These are phyloP conservation scores for Tolypocladium sp. DNA, from an alignment of 2,329 filamentous ascomycete species.

Conservation along the genomic window DNA sequence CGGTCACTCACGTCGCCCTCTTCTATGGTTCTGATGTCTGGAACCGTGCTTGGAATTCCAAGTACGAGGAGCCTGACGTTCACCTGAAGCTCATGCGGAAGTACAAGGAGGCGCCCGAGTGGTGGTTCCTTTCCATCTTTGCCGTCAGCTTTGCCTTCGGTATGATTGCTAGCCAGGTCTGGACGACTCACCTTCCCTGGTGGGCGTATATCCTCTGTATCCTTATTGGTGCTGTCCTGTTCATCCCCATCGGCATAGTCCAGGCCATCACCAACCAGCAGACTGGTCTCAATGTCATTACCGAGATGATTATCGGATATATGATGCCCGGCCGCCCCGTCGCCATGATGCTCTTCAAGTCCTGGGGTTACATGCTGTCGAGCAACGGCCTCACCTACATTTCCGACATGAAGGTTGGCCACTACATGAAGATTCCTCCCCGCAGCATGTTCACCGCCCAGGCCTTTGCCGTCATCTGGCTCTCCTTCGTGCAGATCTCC, in stretches of 20 bases:
- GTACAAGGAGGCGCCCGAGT: conserved; percentile 45
- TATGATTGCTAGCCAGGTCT: conserved; percentile 25
- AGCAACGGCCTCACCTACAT: conserved; percentile 37
- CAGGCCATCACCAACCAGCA: conserved; percentile 40
- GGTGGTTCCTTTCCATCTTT: conserved; percentile 45
- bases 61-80: conserved; percentile 36
- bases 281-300: conserved; percentile 38
- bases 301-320: conserved; percentile 39
- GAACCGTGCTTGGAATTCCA: conserved; percentile 18
- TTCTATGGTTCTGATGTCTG: conserved; percentile 43
- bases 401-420: conserved; percentile 41
- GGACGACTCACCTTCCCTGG: conserved; percentile 32
- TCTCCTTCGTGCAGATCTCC: conserved; percentile 26
- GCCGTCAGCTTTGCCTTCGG: conserved; percentile 38
- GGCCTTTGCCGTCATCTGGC: conserved; percentile 29
- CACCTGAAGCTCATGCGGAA: conserved; percentile 47
- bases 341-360: conserved; percentile 43
- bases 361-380: conserved; percentile 35
- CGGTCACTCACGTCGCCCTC: conserved; percentile 40
- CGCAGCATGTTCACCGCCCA: conserved; percentile 38
- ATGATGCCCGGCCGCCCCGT: conserved; percentile 36
- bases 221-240: conserved; percentile 27
- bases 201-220: conserved; percentile 32
- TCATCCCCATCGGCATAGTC: conserved; percentile 35
- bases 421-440: conserved; percentile 45